Evolutionary conservation across 306 rosid species (phyloP).

Genomic region (Oemleria cerasiformis): DNA sequence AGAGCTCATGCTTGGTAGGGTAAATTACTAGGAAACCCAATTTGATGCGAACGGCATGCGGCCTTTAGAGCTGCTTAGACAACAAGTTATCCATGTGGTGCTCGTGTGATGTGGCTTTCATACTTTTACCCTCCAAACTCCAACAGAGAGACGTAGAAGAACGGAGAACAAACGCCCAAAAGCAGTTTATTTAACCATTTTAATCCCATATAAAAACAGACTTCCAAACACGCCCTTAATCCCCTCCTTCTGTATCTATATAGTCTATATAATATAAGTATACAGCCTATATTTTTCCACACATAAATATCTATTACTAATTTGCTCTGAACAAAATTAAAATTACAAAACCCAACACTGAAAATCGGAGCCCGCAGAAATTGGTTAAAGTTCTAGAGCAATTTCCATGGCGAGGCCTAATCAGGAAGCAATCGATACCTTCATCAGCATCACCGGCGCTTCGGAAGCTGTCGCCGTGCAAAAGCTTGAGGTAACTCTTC

Average conservation of each 20-base stretch:
- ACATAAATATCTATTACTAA: conserved; percentile 9
- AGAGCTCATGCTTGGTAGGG: background rate
- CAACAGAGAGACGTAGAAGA: conserved; percentile 22
- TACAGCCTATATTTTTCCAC: background rate
- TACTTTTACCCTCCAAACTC: background rate
- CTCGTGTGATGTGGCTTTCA: background rate
- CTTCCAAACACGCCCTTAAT: conserved; percentile 9
- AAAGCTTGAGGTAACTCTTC: conserved; percentile 53
- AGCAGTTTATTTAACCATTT: conserved; percentile 18
- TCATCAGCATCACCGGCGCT: conserved; percentile 71
- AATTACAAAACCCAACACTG: background rate
- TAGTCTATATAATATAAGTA: too few relatives aligned
- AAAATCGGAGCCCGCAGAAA: conserved; percentile 14
- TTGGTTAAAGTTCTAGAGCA: conserved; percentile 14
- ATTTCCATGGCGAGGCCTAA: conserved; percentile 76
- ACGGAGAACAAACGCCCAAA: conserved; percentile 9
- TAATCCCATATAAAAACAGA: background rate
- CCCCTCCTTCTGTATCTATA: background rate
- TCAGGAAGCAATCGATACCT: conserved; percentile 76
- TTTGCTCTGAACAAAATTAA: background rate
- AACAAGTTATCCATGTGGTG: conserved; percentile 25
- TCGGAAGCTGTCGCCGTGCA: conserved; percentile 62
- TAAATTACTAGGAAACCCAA: background rate
- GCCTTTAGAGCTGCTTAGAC: conserved; percentile 17
- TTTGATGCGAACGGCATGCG: background rate